Evolutionary conservation across 441 rosid species (phyloP).

Genomic region (Hypseocharis bilobata): DNA sequence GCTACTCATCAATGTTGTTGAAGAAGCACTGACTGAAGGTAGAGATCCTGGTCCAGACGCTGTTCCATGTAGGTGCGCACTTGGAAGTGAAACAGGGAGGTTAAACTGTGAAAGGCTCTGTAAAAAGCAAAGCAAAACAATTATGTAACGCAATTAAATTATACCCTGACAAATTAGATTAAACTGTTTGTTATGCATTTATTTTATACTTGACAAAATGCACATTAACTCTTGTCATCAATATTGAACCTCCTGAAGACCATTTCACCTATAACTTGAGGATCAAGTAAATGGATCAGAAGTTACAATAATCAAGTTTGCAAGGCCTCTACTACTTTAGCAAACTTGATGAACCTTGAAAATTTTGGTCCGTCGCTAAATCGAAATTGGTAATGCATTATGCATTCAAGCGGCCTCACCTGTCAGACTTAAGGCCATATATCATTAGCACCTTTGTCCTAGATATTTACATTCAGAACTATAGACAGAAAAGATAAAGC

Average conservation of each 20-base stretch:
- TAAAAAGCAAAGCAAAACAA: conserved; percentile 30
- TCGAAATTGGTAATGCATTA: conserved; percentile 3
- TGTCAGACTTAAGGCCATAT: neutral
- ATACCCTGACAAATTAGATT: neutral
- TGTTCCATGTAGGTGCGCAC: conserved; percentile 53
- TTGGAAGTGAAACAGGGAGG: conserved; percentile 88
- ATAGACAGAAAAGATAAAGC: conserved; percentile 1
- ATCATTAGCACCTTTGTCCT: neutral
- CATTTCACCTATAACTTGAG: no score
- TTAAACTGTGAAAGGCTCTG: conserved; percentile 98
- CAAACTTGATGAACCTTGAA: conserved; percentile 13
- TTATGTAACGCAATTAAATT: conserved; percentile 10
- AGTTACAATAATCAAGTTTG: conserved; percentile 14
- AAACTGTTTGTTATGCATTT: no score
- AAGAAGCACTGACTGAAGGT: conserved; percentile 43
- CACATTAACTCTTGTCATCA: no score
- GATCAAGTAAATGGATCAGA: no score
- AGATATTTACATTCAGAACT: neutral
- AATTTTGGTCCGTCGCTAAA: conserved; percentile 1
- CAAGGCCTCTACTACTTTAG: conserved; percentile 3
- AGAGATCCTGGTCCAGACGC: conserved; percentile 52
- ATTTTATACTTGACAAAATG: no score
- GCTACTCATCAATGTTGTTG: conserved; percentile 37
- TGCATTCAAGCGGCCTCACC: neutral
- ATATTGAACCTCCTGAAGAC: no score